Evolutionary conservation across 305 asterid genomes (phyloP).

Genomic region (Petunia hybrid): DNA sequence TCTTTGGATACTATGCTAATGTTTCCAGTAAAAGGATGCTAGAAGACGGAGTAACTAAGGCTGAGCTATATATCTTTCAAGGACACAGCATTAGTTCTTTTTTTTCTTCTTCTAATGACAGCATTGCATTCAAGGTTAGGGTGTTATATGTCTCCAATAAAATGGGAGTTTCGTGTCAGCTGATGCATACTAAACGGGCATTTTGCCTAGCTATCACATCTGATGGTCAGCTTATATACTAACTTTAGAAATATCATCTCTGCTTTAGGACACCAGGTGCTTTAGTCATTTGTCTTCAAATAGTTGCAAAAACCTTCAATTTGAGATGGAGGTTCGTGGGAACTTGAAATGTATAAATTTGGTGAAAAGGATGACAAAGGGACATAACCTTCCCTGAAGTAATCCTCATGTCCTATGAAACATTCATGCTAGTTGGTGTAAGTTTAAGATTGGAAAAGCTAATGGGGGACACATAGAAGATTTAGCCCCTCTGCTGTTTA

Average conservation of each 20-base stretch:
- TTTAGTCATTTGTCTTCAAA: background rate
- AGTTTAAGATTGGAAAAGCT: background rate
- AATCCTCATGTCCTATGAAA: background rate
- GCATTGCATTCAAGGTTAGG: slow-evolving; percentile 1
- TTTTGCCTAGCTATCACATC: background rate
- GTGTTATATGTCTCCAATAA: background rate
- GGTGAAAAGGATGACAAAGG: background rate
- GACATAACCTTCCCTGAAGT: background rate
- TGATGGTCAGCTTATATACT: background rate
- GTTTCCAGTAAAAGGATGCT: too few species aligned
- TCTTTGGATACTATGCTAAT: too few species aligned
- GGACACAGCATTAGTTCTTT: too few species aligned
- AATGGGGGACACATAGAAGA: background rate
- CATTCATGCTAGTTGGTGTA: background rate
- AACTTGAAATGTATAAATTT: slow-evolving; percentile 12
- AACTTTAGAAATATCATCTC: background rate
- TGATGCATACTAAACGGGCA: background rate
- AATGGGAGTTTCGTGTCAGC: background rate
- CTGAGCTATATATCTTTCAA: background rate
- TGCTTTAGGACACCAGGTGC: background rate
- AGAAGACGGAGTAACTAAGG: slow-evolving; percentile 8
- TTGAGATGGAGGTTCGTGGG: slow-evolving; percentile 1
- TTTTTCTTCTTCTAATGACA: too few species aligned
- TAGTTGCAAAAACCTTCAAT: background rate
- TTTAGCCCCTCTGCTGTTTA: background rate